Base-by-base conservation (phyloP, 2,329 filamentous ascomycete species). In the Cladosporium velox region DNA sequence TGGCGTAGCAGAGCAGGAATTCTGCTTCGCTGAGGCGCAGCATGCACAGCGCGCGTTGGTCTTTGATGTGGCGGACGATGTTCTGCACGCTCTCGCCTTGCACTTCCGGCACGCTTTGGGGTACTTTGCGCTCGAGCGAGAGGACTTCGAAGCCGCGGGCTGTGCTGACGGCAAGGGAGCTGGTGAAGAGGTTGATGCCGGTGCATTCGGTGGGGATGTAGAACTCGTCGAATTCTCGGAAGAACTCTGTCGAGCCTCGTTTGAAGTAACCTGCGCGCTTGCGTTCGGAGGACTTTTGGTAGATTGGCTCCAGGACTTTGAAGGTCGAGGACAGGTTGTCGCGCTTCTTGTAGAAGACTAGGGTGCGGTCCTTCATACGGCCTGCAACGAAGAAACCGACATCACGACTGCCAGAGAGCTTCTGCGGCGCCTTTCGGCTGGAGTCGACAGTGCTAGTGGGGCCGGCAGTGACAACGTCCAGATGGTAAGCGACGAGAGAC, bases 161-260 rank as follows among this genome's bases (percentile, higher is more conserved):
- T 0, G 94, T 98, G 24, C 92, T 90, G 58, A 99, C 92, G 11
- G 95, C 92, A 63, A 99, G 90, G 68, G 93, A 96, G 0, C 90
- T 92, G 77, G 97, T 92, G 86, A 98, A 99, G 62, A 99, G 87
- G 78, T 97, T 98, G 76, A 99, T 91, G 58, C 91, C 92, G 78
- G 90, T 97, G 78, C 93, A 97, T 76, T 99, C 96, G 2, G 91
- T 90, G 0, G 95, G 95, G 72, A 99, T 93, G 80, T 98, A 99
- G 79, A 99, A 99, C 72, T 98, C 95, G 80, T 99, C 95, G 77
- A 93, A 99, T 76, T 99, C 95, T 69, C 95, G 90, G 88, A 98
- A 99, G 73, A 94, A 94, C 73, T 99, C 95, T 0, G 94, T 97
- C 67, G 87, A 88, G 24, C 92, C 92, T 11, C 86, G 86, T 21